phyloP scores from a whole-genome alignment of 1,139 yeast genomes.

The Kodamaea ohmeri region DNA sequence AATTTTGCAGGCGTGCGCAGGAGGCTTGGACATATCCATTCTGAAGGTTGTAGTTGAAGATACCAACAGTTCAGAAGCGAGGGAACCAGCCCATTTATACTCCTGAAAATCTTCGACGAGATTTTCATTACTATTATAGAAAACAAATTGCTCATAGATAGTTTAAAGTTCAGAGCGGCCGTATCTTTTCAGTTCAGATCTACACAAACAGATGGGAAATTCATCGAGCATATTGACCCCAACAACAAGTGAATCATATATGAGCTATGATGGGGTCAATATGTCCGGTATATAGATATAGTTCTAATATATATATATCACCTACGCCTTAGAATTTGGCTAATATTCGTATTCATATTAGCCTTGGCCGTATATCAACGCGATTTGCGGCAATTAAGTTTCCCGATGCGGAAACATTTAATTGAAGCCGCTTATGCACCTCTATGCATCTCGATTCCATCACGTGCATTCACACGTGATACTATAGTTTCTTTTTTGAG shows the following conservation, averaged over 20 bases:
- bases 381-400: conserved; percentile 3
- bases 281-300: no score
- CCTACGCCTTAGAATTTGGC: not conserved
- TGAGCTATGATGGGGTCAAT: no score
- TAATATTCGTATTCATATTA: not conserved
- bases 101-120: no score
- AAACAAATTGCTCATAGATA: no score
- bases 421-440: not conserved
- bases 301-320: not conserved
- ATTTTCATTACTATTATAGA: no score
- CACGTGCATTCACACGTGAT: no score
- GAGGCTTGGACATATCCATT: conserved; percentile 20
- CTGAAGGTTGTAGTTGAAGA: not conserved
- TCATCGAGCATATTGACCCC: no score
- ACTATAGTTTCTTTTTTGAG: not conserved
- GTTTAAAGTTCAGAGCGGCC: no score
- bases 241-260: no score
- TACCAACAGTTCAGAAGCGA: not conserved
- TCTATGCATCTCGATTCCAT: not conserved
- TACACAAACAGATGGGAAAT: no score
- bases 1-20: conserved; percentile 29
- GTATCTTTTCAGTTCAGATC: no score
- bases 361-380: not conserved
- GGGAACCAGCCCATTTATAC: not conserved
- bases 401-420: not conserved